Base-by-base conservation (phyloP, 495 filamentous ascomycete species). In the Tuber magnatum region DNA sequence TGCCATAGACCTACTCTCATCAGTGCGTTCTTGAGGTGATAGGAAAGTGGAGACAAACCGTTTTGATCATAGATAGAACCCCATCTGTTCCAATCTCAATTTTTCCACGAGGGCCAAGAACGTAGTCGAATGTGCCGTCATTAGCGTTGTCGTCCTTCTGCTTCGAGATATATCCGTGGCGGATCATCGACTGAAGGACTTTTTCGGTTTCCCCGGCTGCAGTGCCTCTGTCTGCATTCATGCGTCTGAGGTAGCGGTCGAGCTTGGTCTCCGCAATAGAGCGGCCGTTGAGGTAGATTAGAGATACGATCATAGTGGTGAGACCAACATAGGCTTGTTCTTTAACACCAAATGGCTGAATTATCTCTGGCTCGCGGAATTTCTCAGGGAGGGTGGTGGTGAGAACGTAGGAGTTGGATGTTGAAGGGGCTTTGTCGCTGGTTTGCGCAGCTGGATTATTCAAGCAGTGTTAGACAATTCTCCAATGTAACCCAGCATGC, bases 281-380 rank as follows among this genome's bases (percentile, higher is more conserved):
- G n/a, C 91, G 90, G 39, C 90, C 91, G 41, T 90, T 89, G 6
- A 92, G 84, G 24, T 88, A 85, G 77, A 98, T 93, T 51, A 97
- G 81, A 6, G 92, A 85, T 44, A 97, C 88, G 35, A 97, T 85
- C 77, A 94, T 89, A 14, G 89, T 92, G 82, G 94, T 95, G 7
- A 98, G 81, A 0, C 88, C 94, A 10, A 89, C 88, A 83, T 97
- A 97, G 22, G 90, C 87, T 43, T 90, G 88, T 83, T 99, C 96
- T 42, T 88, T 86, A 14, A 85, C 84, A 1, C 85, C 81, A 42
- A 88, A 87, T 0, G 95, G 94, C 0, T 86, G 79, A 20, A 97
- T 84, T 74, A 97, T 91, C 28, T 84, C 84, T 0, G 91, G 86
- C 1, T 80, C 81, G n/a, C 90, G 89, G 78, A 90, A 94, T 46